phyloP scores from a whole-genome alignment of 2,329 filamentous ascomycete genomes.

The Colletotrichum lindemuthianum region DNA sequence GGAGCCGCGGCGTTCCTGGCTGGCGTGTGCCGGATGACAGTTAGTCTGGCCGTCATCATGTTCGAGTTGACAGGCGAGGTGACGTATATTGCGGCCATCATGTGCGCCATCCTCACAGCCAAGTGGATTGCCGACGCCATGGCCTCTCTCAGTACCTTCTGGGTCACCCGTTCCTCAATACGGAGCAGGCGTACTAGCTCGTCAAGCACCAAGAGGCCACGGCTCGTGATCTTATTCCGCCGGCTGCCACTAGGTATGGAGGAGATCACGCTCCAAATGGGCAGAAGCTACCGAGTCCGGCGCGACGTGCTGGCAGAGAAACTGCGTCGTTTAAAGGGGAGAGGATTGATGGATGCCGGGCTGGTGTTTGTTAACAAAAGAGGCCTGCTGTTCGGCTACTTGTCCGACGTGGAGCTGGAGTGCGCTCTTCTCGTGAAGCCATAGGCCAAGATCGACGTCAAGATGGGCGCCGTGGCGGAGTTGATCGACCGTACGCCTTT shows the following conservation, averaged over 20 bases:
- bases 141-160: slow-evolving; percentile 68
- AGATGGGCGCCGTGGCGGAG: slow-evolving; percentile 48
- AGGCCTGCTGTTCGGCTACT: slow-evolving; percentile 62
- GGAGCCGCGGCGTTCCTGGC: slow-evolving; percentile 68
- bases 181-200: slow-evolving; percentile 52
- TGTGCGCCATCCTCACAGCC: slow-evolving; percentile 67
- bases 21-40: slow-evolving; percentile 67
- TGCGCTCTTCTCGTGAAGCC: slow-evolving; percentile 54
- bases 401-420: slow-evolving; percentile 63
- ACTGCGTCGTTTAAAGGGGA: slow-evolving; percentile 54
- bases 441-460: slow-evolving; percentile 44
- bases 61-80: slow-evolving; percentile 69
- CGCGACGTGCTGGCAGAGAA: slow-evolving; percentile 53
- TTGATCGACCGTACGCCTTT: slow-evolving; percentile 66
- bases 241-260: slow-evolving; percentile 63
- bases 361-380: slow-evolving; percentile 62
- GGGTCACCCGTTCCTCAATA: slow-evolving; percentile 67
- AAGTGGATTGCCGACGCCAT: slow-evolving; percentile 67
- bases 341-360: slow-evolving; percentile 67
- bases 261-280: slow-evolving; percentile 63
- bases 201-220: slow-evolving; percentile 35
- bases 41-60: slow-evolving; percentile 69
- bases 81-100: slow-evolving; percentile 66
- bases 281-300: slow-evolving; percentile 52
- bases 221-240: slow-evolving; percentile 61